Percentiles rank a stretch among this genome's conserved stretches.
These are phyloP conservation scores for Geotrichum phurueaensis DNA, from an alignment of 1,139 yeast genomes.

Conservation along the genomic window DNA sequence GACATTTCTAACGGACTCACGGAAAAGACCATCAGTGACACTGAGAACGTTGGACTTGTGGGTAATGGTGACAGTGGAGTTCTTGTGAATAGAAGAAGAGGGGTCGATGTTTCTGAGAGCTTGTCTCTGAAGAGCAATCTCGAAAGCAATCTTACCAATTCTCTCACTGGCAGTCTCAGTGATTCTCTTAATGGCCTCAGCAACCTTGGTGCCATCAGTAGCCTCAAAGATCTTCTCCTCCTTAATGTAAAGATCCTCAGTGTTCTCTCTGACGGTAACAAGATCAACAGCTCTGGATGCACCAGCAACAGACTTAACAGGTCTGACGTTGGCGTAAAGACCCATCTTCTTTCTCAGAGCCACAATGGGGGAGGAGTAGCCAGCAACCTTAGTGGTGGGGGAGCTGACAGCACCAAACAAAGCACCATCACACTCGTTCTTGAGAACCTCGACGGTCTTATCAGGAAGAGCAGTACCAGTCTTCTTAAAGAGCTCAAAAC, in stretches of 20 bases:
- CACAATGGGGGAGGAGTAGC: constrained; percentile 96
- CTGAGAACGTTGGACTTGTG: constrained; percentile 95
- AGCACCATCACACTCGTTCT: constrained; percentile 89
- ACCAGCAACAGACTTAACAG: constrained; percentile 87
- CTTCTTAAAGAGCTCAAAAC: constrained; percentile 84
- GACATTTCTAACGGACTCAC: constrained; percentile 78
- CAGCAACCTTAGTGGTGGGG: constrained; percentile 88
- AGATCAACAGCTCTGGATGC: constrained; percentile 84
- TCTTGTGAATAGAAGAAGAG: constrained; percentile 41
- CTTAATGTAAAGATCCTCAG: constrained; percentile 93
- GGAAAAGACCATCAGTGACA: constrained; percentile 89
- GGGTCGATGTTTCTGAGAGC: constrained; percentile 59
- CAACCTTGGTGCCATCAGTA: constrained; percentile 74
- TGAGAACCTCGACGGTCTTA: constrained; percentile 74
- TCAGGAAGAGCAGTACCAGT: constrained; percentile 96
- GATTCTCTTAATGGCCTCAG: constrained; percentile 96
- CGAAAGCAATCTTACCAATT: constrained; percentile 87
- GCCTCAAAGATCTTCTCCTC: constrained; percentile 73
- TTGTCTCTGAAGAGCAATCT: constrained; percentile 88
- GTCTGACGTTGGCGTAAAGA: constrained; percentile 92
- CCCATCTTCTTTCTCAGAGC: constrained; percentile 94
- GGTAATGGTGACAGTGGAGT: constrained; percentile 81
- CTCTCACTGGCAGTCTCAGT: constrained; percentile 77
- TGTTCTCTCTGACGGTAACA: constrained; percentile 97
- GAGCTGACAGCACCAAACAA: constrained; percentile 94